Evolutionary conservation across 768 basidiomycete genomes (phyloP).

Genomic region (Mycena epipterygia): DNA sequence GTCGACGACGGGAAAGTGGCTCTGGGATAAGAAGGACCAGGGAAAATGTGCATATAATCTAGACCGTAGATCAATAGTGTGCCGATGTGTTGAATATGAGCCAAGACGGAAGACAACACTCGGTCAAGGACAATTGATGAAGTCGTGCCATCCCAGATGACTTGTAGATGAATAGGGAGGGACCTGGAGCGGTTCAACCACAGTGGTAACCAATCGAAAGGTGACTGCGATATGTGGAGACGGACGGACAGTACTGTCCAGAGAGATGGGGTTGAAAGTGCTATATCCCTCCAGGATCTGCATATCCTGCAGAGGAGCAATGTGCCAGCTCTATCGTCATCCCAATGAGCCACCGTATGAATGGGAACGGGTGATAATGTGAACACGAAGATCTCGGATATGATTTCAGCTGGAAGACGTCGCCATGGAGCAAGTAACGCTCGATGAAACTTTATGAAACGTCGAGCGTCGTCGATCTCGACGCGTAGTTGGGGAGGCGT

Average conservation of each 20-base stretch:
- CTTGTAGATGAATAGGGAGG: background rate
- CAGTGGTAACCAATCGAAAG: background rate
- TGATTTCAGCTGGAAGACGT: constrained; percentile 25
- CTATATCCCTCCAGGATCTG: background rate
- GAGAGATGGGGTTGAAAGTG: background rate
- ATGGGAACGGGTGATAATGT: background rate
- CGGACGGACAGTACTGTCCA: background rate
- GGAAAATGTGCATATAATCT: background rate
- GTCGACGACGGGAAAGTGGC: background rate
- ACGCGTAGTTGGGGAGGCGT: constrained; percentile 23
- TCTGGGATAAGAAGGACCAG: background rate
- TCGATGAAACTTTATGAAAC: constrained; percentile 23
- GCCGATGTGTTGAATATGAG: background rate
- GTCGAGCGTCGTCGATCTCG: constrained; percentile 21
- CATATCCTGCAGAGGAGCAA: background rate
- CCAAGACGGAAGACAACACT: background rate
- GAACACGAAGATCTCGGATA: constrained; percentile 20
- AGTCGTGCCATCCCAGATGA: background rate
- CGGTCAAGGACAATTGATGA: too few species aligned
- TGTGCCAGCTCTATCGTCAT: background rate
- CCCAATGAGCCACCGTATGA: background rate
- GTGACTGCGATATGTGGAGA: background rate
- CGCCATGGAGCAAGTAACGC: constrained; percentile 26
- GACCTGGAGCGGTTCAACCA: background rate
- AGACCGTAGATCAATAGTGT: background rate